Conservation (phyloP, 371 early-diverging fungal genomes). For the Batrachochytrium dendrobatidis region DNA sequence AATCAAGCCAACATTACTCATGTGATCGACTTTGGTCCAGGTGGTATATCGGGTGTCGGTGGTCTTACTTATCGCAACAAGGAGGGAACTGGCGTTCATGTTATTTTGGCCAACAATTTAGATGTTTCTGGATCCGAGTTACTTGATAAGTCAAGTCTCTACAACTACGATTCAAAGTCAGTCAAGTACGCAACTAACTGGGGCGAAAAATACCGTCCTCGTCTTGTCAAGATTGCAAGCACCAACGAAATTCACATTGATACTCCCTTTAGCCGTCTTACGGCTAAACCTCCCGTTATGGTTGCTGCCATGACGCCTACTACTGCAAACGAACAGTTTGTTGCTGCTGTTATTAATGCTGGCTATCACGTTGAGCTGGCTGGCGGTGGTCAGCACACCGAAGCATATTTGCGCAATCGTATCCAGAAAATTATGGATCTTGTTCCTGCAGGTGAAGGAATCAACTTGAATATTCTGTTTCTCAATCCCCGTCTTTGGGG, state of each 20-base stretch:
- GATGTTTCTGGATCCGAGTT: conserved; percentile 56
- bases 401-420: conserved; percentile 69
- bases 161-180: conserved; percentile 69
- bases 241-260: conserved; percentile 78
- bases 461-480: conserved; percentile 87
- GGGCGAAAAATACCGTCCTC: conserved; percentile 81
- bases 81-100: conserved; percentile 90
- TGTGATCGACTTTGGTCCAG: conserved; percentile 91
- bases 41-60: conserved; percentile 81
- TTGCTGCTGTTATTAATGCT: conserved; percentile 83
- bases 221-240: conserved; percentile 38
- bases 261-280: conserved; percentile 79
- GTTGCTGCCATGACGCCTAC: conserved; percentile 88
- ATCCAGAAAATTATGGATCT: conserved; percentile 68
- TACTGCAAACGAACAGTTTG: conserved; percentile 69
- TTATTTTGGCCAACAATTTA: conserved; percentile 27
- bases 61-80: conserved; percentile 86
- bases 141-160: conserved; percentile 75
- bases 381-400: conserved; percentile 93
- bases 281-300: conserved; percentile 86
- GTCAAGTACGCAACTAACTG: conserved; percentile 84
- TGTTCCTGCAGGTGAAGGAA: conserved; percentile 78
- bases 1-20: conserved; percentile 66
- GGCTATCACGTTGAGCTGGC: conserved; percentile 92
- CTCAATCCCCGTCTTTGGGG: conserved; percentile 93